Base-by-base conservation (phyloP, 768 basidiomycete genomes). In the Podaxis sp. region DNA sequence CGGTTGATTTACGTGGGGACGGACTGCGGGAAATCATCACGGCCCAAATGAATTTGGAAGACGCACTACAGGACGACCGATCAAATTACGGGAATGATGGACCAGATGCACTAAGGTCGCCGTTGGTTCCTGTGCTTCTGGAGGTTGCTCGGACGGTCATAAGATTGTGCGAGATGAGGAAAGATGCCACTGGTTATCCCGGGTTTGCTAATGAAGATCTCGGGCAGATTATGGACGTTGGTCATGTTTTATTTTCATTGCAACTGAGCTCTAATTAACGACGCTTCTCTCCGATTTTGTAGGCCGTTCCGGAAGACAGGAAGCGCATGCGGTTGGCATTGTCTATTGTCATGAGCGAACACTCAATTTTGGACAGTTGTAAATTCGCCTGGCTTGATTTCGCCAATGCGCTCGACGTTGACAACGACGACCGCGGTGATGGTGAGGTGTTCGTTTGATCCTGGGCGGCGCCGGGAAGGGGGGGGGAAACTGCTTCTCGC, bases 361-460 rank as follows among this genome's bases (percentile, higher is more conserved):
- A 73, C 38, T 84, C 86, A 3, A 73, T 88, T 42, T 72, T 87
- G 63, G 80, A 86, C 60, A 80, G 80, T 63, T 86, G 86, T 65
- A 71, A 74, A 60, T 63, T 54, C 26, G 52, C 74, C 77, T 48
- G 66, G 71, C 33, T 87, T 82, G 87, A 72, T 64, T 17, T 76
- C 70, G 8, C 24, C 67, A 39, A 24, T 52, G 33, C 9, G n/a
- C 13, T 48, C 30, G 11, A 44, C 30, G 9, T 57, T 17, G 46
- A 5, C 11, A 24, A n/a, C 11, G 53, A 26, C 26, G 5, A 26
- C 9, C 17, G 44, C 17, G 26, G 38, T 19, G 39, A 28, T 26
- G 28, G 1, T 24, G 36, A 15, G 15, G 15, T 28, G 49, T 22
- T 24, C 22, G 9, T 51, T 51, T 11, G 49, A 26, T 2, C 49